Evolutionary conservation across 1,284 basidiomycete genomes (phyloP).

Genomic region (Heterobasidion parviporum): DNA sequence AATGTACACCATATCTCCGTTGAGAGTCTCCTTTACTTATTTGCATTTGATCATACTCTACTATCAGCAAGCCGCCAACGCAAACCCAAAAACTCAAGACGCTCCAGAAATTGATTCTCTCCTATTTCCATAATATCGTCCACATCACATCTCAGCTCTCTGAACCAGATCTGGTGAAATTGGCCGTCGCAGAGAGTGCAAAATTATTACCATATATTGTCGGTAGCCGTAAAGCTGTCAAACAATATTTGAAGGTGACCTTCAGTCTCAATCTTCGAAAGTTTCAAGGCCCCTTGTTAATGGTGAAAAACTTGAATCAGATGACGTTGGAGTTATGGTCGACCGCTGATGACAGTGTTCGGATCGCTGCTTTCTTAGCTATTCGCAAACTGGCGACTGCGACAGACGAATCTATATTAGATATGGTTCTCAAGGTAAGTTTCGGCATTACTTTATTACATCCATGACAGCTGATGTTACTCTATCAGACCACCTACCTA

Average conservation of each 20-base stretch:
- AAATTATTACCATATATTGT: slow-evolving; percentile 85
- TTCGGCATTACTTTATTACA: background rate
- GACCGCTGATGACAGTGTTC: slow-evolving; percentile 70
- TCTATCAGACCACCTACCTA: slow-evolving; percentile 73
- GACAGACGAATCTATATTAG: slow-evolving; percentile 77
- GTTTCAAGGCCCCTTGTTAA: background rate
- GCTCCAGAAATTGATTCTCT: slow-evolving; percentile 85
- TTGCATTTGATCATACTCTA: slow-evolving; percentile 2
- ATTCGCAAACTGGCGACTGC: slow-evolving; percentile 77
- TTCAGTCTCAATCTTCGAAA: background rate
- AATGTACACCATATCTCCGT: slow-evolving; percentile 50
- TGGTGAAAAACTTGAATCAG: slow-evolving; percentile 26
- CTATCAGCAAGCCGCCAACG: slow-evolving; percentile 63
- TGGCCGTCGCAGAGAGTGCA: slow-evolving; percentile 75
- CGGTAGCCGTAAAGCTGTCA: slow-evolving; percentile 76
- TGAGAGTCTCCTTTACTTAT: background rate
- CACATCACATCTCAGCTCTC: slow-evolving; percentile 76
- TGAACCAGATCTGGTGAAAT: slow-evolving; percentile 56
- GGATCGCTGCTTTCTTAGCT: slow-evolving; percentile 86
- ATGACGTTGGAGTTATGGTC: slow-evolving; percentile 83
- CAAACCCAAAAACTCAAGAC: slow-evolving; percentile 70
- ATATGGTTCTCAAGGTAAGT: slow-evolving; percentile 79
- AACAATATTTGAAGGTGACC: slow-evolving; percentile 74
- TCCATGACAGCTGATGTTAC: background rate
- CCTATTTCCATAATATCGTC: slow-evolving; percentile 82